Base-by-base conservation (phyloP, 2,329 filamentous ascomycete genomes). In the Exophiala sideris region DNA sequence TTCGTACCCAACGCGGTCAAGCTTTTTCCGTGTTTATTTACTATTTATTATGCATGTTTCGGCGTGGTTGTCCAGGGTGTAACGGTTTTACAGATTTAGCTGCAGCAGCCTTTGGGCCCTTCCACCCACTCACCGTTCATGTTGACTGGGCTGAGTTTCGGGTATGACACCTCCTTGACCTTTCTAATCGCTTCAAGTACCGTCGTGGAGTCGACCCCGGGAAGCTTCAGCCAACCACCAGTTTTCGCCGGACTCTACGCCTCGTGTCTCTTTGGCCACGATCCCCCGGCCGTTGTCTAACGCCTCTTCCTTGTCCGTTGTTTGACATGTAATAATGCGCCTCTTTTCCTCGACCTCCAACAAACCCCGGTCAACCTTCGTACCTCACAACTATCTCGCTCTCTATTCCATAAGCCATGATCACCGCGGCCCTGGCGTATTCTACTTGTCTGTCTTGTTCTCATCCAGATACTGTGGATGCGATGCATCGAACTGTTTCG, bases 231-330 rank as follows among this genome's bases (percentile, higher is more conserved):
- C 53, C 53, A 56, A 51, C 45, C 49, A 56, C 48, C 48, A 51
- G 21, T 44, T 44, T 56, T 38, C 7, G 16, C 18, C 20, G 41
- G 21, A 36, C n/a, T 35, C 35, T 47, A 16, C 21, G 48, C 44
- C 54, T 56, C 47, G 54, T 54, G 44, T 54, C 40, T 45, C 40
- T 35, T 32, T 32, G 34, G 38, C 53, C 47, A 40, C 35, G 44
- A 39, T 41, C 54, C 42, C 45, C 38, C 34, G 36, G 29, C 34
- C 47, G 33, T 45, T 38, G 21, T 47, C 56, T 20, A 47, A 48
- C 33, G 57, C 46, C 34, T 45, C 20, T 57, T 50, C 54, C 57
- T 47, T 57, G 57, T 54, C 51, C 33, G n/a, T n/a, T 52, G 56
- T 58, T 52, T 54, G 51, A 55, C 56, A 18, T 54, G 10, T 42